A percentile compares a stretch with the other conserved stretches of the same genome.
These are phyloP conservation scores for Neospermospora avenae DNA, from an alignment of 2,329 filamentous ascomycete species.

Conservation along the genomic window DNA sequence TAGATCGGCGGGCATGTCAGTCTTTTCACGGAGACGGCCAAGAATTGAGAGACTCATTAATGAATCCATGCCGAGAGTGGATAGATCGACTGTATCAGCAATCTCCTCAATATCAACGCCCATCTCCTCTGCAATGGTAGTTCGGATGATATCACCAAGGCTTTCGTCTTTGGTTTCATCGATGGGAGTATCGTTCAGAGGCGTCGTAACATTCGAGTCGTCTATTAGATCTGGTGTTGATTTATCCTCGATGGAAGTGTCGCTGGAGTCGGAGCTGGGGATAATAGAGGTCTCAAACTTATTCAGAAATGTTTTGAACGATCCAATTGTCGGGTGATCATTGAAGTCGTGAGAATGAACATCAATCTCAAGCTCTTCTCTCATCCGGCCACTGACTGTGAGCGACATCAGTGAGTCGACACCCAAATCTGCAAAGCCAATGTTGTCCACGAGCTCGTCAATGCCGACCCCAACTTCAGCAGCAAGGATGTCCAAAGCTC, in stretches of 20 bases:
- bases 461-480: conserved; percentile 53
- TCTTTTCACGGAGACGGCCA: conserved; percentile 52
- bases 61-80: conserved; percentile 57
- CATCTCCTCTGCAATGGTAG: conserved; percentile 69
- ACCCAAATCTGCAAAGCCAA: conserved; percentile 54
- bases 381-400: conserved; percentile 53
- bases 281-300: conserved; percentile 36
- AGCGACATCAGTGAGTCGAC: conserved; percentile 61
- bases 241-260: conserved; percentile 13
- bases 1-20: conserved; percentile 47
- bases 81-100: conserved; percentile 50
- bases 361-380: conserved; percentile 55
- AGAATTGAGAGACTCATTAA: conserved; percentile 55
- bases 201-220: conserved; percentile 52
- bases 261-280: conserved; percentile 12
- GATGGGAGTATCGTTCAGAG: conserved; percentile 43
- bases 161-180: conserved; percentile 47
- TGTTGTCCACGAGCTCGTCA: conserved; percentile 54
- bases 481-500: conserved; percentile 52
- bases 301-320: conserved; percentile 46
- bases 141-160: conserved; percentile 53
- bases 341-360: conserved; percentile 34
- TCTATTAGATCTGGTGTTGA: conserved; percentile 43
- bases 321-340: conserved; percentile 52
- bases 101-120: conserved; percentile 66